A percentile compares a stretch with the other conserved stretches of the same genome.
phyloP scores from a whole-genome alignment of 441 rosid species.

The Codiaeum variegatum region DNA sequence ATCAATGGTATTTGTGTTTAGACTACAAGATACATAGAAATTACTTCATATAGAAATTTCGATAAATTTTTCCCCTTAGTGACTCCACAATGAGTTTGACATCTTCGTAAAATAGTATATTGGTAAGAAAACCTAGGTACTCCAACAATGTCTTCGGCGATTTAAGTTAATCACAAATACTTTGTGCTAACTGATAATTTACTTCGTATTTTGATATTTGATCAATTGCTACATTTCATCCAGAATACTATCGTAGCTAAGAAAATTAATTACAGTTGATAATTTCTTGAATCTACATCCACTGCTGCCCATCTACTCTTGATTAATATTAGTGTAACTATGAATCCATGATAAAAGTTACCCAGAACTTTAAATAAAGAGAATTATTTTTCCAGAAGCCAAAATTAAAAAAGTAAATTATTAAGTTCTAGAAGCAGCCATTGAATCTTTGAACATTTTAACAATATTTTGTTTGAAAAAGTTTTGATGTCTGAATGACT shows the following conservation, averaged over 20 bases:
- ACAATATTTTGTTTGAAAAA: not conserved
- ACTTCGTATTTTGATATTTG: slow-evolving; percentile 31
- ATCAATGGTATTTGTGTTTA: no score
- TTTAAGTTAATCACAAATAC: not conserved
- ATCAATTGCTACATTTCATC: slow-evolving; percentile 59
- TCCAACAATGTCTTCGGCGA: not conserved
- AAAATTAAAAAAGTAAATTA: not conserved
- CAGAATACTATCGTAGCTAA: slow-evolving; percentile 18
- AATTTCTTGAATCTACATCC: not conserved
- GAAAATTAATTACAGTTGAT: not conserved
- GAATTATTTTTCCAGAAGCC: no score
- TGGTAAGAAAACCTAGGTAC: not conserved
- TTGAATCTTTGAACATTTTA: slow-evolving; percentile 19
- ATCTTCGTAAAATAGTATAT: slow-evolving; percentile 45
- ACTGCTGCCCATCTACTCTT: not conserved
- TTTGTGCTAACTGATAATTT: not conserved
- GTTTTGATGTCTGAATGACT: slow-evolving; percentile 24
- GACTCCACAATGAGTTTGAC: slow-evolving; percentile 56
- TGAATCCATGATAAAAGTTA: not conserved
- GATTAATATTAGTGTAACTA: not conserved
- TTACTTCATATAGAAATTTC: no score
- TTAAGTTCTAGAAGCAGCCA: not conserved
- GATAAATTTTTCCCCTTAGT: no score
- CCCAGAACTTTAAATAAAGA: not conserved
- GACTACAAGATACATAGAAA: no score